phyloP scores from a whole-genome alignment of 2,329 filamentous ascomycete species.

The Gliomastix tumulicola region DNA sequence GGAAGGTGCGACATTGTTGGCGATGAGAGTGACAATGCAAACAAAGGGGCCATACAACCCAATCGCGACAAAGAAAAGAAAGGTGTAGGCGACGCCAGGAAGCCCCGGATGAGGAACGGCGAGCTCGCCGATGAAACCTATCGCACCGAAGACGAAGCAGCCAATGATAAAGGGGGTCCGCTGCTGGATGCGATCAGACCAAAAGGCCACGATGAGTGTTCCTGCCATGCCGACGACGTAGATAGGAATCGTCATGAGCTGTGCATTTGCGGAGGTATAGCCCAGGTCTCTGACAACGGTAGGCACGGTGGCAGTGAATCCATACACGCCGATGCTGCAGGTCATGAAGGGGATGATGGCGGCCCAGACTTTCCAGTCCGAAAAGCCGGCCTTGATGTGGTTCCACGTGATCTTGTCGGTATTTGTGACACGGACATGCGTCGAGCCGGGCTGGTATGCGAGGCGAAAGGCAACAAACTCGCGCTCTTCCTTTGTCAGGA shows the following conservation, averaged over 20 bases:
- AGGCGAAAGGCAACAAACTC: slow-evolving; percentile 1
- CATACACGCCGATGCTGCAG: slow-evolving; percentile 5
- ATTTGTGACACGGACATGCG: too few relatives aligned
- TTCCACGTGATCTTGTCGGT: slow-evolving; percentile 3
- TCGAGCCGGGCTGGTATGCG: neutral
- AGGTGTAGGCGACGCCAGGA: slow-evolving; percentile 14
- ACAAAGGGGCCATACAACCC: slow-evolving; percentile 14
- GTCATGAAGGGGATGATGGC: slow-evolving; percentile 3
- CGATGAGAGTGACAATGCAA: neutral
- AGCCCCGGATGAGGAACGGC: slow-evolving; percentile 8
- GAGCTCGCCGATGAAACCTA: slow-evolving; percentile 6
- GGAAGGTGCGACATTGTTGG: slow-evolving; percentile 8
- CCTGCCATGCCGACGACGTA: slow-evolving; percentile 1
- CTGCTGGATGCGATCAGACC: slow-evolving; percentile 3
- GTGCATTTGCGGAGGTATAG: slow-evolving; percentile 43
- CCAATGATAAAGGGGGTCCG: slow-evolving; percentile 6
- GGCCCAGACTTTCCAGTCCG: slow-evolving; percentile 32
- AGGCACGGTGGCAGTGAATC: neutral
- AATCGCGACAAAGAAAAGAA: slow-evolving; percentile 13
- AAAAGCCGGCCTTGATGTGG: slow-evolving; percentile 14
- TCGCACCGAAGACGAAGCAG: slow-evolving; percentile 4
- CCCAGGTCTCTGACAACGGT: slow-evolving; percentile 34
- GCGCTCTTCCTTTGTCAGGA: slow-evolving; percentile 1
- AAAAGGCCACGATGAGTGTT: slow-evolving; percentile 2
- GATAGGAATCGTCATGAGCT: slow-evolving; percentile 10